Base-by-base conservation (phyloP, 108 stramenopile species). In the Schizochytrium sp. region DNA sequence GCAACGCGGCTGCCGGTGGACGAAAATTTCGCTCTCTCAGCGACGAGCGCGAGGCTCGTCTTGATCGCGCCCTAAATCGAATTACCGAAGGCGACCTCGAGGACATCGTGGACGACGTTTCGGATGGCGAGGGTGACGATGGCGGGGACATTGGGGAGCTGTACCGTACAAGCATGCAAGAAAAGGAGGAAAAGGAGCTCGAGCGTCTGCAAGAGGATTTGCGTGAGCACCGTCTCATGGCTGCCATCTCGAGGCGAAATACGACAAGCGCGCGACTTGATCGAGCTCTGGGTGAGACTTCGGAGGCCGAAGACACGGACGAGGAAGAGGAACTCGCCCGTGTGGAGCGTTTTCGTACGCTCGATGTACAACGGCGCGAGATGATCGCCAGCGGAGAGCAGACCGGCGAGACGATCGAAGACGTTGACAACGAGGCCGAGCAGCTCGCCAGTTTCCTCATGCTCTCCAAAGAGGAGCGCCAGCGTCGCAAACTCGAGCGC, bases 251-350 rank as follows among this genome's bases (percentile, higher is more conserved):
- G 48, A 43, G 76, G 19, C 12, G 76, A 12, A 83, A 83, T 34
- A 53, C 51, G 10, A 69, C 63, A 8, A 83, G 51, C 51, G 76
- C 48, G 6, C 76, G 76, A 12, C 45, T 83, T 18, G 45, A 53
- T 12, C 6, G 23, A 19, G 76, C 76, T 12, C 76, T 83, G 6
- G 76, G 76, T 16, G 76, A 83, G 12, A 53, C 76, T 34, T 83
- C 76, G 18, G 76, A 83, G 25, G 76, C 45, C 23, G 76, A 83
- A 83, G 76, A 83, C 51, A 83, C 76, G 19, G 76, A 83, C 51
- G 76, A 83, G 23, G 76, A 83, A 23, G 76, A 83, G 45, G 76
- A 83, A 34, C 45, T 83, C 2, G 76, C 76, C 2, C 45, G 51
- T 53, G 76, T 53, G 10, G 76, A 83, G 76, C 45, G 76, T 18